phyloP scores from a whole-genome alignment of 176 grass and related monocot genomes.

The Canna indica region DNA sequence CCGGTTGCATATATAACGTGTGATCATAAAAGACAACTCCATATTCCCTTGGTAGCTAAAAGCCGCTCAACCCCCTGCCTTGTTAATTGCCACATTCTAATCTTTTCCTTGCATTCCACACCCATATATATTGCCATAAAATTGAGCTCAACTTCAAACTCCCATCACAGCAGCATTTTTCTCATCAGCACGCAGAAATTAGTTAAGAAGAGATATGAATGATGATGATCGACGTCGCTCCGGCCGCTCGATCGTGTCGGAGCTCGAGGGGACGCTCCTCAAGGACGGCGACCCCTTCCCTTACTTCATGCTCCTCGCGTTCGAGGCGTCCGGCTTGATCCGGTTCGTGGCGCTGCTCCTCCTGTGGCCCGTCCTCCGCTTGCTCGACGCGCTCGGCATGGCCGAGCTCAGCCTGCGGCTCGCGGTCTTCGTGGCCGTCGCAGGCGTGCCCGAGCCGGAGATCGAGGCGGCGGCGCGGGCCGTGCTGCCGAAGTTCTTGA shows the following conservation, averaged over 20 bases:
- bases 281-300: neutral
- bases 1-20: too few species aligned
- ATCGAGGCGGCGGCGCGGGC: slow-evolving; percentile 70
- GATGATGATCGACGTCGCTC: neutral
- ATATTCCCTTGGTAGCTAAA: too few species aligned
- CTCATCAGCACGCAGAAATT: too few species aligned
- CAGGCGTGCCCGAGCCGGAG: slow-evolving; percentile 33
- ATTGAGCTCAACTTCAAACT: too few species aligned
- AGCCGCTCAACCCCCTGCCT: too few species aligned
- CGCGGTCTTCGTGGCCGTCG: slow-evolving; percentile 34
- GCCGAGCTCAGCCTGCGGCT: slow-evolving; percentile 20
- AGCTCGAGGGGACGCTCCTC: slow-evolving; percentile 8
- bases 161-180: too few species aligned
- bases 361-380: slow-evolving; percentile 41
- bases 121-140: too few species aligned
- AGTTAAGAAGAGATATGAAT: too few species aligned
- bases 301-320: slow-evolving; percentile 36
- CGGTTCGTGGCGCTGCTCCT: slow-evolving; percentile 51
- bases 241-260: slow-evolving; percentile 1
- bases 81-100: too few species aligned
- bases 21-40: too few species aligned
- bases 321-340: slow-evolving; percentile 52
- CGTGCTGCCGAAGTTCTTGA: slow-evolving; percentile 89
- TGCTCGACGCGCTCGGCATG: slow-evolving; percentile 15
- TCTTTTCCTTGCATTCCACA: too few species aligned